Percentiles rank a stretch among this genome's conserved stretches.
Conservation (phyloP, 2,329 filamentous ascomycete species). For the Xylariaceae sp. region DNA sequence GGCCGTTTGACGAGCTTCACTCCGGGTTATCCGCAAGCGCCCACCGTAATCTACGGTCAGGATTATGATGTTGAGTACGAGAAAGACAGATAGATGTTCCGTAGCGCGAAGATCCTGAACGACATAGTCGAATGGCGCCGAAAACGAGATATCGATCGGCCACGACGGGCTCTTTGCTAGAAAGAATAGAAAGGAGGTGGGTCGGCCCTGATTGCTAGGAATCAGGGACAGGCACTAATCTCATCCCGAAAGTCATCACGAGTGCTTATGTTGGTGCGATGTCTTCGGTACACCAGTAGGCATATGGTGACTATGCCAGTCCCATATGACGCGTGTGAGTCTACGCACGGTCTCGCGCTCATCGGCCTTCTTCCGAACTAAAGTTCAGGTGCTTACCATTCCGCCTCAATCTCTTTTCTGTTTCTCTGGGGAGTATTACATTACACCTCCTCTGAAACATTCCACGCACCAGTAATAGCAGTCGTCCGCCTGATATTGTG, state of each 20-base stretch:
- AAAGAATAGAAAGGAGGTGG: conserved; percentile 13
- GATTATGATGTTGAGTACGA: conserved; percentile 1
- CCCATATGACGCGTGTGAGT: neutral
- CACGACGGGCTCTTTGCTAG: conserved; percentile 3
- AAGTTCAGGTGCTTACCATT: conserved; percentile 3
- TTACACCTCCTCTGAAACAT: neutral
- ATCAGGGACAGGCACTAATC: conserved; percentile 2
- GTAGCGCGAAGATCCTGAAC: conserved; percentile 6
- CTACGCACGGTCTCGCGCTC: neutral
- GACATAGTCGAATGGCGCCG: neutral
- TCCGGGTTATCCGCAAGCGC: neutral
- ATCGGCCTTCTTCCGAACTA: neutral
- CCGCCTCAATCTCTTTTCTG: neutral
- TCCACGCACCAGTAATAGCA: neutral
- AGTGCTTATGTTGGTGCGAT: neutral
- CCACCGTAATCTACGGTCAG: neutral
- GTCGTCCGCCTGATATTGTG: neutral
- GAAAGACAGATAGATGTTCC: neutral
- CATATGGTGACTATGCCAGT: neutral
- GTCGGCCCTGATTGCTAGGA: conserved; percentile 3
- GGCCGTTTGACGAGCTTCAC: neutral
- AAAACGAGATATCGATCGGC: neutral
- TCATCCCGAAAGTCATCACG: neutral
- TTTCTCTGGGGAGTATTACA: neutral
- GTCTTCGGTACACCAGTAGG: neutral